These are phyloP conservation scores for Rhodomyrtus tomentosa DNA, from an alignment of 345 rosid species.

Conservation along the genomic window DNA sequence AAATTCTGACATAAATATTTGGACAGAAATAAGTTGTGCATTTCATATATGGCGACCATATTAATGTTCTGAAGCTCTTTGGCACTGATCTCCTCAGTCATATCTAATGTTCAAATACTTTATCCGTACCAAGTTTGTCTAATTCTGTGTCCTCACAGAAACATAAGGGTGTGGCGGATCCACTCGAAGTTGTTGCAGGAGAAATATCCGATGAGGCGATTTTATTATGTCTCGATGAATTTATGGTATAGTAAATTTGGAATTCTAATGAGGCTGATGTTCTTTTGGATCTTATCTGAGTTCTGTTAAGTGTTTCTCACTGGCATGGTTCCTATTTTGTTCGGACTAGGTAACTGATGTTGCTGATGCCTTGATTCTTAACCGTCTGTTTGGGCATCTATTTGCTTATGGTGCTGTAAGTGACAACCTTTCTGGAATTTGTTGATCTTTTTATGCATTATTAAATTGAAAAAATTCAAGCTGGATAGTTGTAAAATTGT, in stretches of 20 bases:
- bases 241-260: conserved; percentile 52
- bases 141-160: conserved; percentile 34
- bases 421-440: not conserved
- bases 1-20: not conserved
- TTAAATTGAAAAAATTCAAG: not conserved
- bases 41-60: not conserved
- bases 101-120: not conserved
- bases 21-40: not conserved
- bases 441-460: not conserved
- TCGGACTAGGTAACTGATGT: conserved; percentile 76
- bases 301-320: not conserved
- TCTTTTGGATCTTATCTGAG: not conserved
- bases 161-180: conserved; percentile 90
- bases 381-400: conserved; percentile 73
- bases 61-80: not conserved
- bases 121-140: not conserved
- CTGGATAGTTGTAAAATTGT: not conserved
- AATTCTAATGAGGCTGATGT: not conserved
- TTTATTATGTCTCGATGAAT: conserved; percentile 85
- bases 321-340: not conserved
- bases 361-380: conserved; percentile 93
- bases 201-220: conserved; percentile 92
- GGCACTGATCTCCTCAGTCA: not conserved
- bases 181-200: conserved; percentile 95
- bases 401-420: conserved; percentile 87